These are phyloP conservation scores for Gnomoniopsis sp. DNA, from an alignment of 2,329 filamentous ascomycete genomes.

Conservation along the genomic window DNA sequence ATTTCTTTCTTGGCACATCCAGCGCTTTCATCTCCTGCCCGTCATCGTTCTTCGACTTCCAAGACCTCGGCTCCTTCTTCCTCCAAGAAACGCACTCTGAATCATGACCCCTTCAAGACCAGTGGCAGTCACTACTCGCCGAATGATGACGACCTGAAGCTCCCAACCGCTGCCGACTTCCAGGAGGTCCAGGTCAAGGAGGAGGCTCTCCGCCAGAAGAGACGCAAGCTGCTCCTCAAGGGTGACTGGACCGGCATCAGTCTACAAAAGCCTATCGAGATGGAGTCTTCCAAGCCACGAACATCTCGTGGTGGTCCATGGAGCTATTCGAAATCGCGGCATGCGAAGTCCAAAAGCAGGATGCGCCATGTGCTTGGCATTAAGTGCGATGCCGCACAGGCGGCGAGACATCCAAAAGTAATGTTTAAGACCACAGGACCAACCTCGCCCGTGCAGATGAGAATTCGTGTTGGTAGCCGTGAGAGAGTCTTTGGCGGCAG, in stretches of 20 bases:
- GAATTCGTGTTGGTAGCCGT: slow-evolving; percentile 33
- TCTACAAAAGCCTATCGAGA: slow-evolving; percentile 30
- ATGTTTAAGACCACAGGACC: not conserved
- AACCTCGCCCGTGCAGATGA: slow-evolving; percentile 21
- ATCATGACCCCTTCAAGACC: not conserved
- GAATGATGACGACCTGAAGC: not conserved
- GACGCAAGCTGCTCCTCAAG: slow-evolving; percentile 28
- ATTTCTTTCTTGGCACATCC: slow-evolving; percentile 25
- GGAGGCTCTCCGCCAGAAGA: slow-evolving; percentile 23
- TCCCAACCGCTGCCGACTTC: not conserved
- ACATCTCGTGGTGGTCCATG: slow-evolving; percentile 19
- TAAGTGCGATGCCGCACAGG: not conserved
- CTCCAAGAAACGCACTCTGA: slow-evolving; percentile 14
- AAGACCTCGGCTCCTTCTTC: not conserved
- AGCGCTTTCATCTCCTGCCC: slow-evolving; percentile 19
- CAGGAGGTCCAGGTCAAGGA: not conserved
- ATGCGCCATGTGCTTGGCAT: slow-evolving; percentile 12
- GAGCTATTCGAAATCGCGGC: slow-evolving; percentile 23
- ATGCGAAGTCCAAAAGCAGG: slow-evolving; percentile 5
- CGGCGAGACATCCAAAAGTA: not conserved
- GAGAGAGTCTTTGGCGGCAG: slow-evolving; percentile 25
- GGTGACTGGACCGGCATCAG: slow-evolving; percentile 32
- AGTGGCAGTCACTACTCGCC: slow-evolving; percentile 11
- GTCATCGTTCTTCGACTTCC: slow-evolving; percentile 4
- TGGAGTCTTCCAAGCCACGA: slow-evolving; percentile 24